These are phyloP conservation scores for Dictyophora rubrovolvata DNA, from an alignment of 768 basidiomycete species.

Conservation along the genomic window DNA sequence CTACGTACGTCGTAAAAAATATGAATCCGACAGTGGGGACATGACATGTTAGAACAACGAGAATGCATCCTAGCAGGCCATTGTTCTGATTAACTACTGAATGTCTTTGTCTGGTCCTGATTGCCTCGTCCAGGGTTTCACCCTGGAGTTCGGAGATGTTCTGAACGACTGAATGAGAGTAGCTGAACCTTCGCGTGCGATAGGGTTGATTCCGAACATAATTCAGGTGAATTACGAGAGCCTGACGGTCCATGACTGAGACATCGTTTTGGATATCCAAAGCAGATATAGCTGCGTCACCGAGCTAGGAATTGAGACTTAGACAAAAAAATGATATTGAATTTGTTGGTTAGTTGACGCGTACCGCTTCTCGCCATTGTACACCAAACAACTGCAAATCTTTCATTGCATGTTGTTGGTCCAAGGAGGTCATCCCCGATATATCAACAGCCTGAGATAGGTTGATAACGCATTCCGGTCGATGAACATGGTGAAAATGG, in stretches of 20 bases:
- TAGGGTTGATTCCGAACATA: background rate
- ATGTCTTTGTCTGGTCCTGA: background rate
- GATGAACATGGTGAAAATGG: background rate
- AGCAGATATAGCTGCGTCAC: slow-evolving; percentile 6
- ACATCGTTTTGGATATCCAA: background rate
- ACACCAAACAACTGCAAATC: slow-evolving; percentile 1
- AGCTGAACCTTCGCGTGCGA: background rate
- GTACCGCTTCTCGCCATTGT: slow-evolving; percentile 5
- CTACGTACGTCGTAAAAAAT: slow-evolving; percentile 4
- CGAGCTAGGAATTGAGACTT: background rate
- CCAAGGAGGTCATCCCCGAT: background rate
- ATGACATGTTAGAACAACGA: slow-evolving; percentile 5
- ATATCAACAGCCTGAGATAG: background rate
- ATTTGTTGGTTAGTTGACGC: background rate
- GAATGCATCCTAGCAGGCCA: slow-evolving; percentile 6
- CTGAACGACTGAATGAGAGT: background rate
- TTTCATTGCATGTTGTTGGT: background rate
- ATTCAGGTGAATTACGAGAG: background rate
- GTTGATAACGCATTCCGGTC: background rate
- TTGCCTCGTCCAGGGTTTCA: background rate
- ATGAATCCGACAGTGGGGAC: slow-evolving; percentile 4
- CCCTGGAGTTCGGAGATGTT: background rate
- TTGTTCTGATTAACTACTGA: background rate
- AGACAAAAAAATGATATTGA: background rate
- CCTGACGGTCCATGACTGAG: background rate